Evolutionary conservation across 1,284 basidiomycete genomes (phyloP).

Genomic region (Mrakiaceae sp.): DNA sequence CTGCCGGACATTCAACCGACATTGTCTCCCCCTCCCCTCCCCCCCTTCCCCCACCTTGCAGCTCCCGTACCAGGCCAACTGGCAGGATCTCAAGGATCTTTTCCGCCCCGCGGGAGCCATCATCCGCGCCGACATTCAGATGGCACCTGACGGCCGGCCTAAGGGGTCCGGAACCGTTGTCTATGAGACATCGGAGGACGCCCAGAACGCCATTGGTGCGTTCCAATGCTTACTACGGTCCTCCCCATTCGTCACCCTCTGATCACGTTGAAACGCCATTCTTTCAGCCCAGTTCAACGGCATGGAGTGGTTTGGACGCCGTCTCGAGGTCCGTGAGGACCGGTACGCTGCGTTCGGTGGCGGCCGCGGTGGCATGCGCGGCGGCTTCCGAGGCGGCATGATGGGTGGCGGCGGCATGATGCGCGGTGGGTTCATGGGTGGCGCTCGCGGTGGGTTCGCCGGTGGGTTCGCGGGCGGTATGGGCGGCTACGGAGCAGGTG

Average conservation of each 20-base stretch:
- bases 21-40: not conserved
- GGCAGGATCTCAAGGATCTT: constrained; percentile 96
- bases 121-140: constrained; percentile 86
- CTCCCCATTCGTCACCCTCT: not conserved
- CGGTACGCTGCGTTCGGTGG: constrained; percentile 56
- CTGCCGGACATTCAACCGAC: not conserved
- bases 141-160: constrained; percentile 78
- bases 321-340: constrained; percentile 88
- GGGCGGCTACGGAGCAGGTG: not conserved
- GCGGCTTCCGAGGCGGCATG: constrained; percentile 35
- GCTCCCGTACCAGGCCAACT: constrained; percentile 89
- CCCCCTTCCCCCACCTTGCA: constrained; percentile 30
- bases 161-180: constrained; percentile 94
- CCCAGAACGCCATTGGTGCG: constrained; percentile 78
- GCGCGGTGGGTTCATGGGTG: constrained; percentile 42
- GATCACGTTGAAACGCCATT: not conserved
- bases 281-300: constrained; percentile 56
- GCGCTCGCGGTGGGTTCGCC: constrained; percentile 45
- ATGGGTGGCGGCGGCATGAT: constrained; percentile 46
- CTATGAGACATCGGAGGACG: constrained; percentile 81
- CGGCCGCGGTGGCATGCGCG: constrained; percentile 25
- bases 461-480: constrained; percentile 38
- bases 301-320: constrained; percentile 85
- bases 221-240: constrained; percentile 12
- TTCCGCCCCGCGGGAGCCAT: constrained; percentile 91